Conservation (phyloP, 441 rosid genomes). For the Capsella rubella region DNA sequence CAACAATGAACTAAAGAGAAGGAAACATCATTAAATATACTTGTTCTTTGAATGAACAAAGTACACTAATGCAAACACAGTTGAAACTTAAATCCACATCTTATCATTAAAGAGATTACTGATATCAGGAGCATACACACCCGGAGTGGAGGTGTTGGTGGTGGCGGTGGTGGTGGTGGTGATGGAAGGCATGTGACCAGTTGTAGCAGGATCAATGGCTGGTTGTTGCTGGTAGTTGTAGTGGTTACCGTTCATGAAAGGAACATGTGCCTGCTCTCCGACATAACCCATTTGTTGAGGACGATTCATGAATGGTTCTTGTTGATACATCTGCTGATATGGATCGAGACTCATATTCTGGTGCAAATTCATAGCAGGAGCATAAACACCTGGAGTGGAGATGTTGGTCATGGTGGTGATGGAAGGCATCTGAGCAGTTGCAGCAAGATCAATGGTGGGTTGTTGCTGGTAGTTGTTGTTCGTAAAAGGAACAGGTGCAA, state of each 20-base stretch:
- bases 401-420: too few species aligned
- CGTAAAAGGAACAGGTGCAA: too few species aligned
- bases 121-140: not conserved
- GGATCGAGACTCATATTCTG: not conserved
- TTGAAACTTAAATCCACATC: not conserved
- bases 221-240: slow-evolving; percentile 1
- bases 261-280: not conserved
- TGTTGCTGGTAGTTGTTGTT: too few species aligned
- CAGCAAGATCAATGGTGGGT: too few species aligned
- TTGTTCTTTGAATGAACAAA: not conserved
- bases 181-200: not conserved
- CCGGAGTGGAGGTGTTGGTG: not conserved
- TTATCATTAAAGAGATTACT: not conserved
- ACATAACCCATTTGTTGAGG: not conserved
- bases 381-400: too few species aligned
- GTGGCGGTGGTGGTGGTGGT: not conserved
- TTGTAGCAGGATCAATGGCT: not conserved
- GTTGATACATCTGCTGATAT: not conserved
- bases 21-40: not conserved
- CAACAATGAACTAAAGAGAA: too few species aligned
- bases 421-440: too few species aligned
- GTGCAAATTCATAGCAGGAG: too few species aligned
- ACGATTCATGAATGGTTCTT: not conserved
- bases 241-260: not conserved
- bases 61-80: slow-evolving; percentile 1